Base-by-base conservation (phyloP, 306 rosid species). In the Malus sylvestris region DNA sequence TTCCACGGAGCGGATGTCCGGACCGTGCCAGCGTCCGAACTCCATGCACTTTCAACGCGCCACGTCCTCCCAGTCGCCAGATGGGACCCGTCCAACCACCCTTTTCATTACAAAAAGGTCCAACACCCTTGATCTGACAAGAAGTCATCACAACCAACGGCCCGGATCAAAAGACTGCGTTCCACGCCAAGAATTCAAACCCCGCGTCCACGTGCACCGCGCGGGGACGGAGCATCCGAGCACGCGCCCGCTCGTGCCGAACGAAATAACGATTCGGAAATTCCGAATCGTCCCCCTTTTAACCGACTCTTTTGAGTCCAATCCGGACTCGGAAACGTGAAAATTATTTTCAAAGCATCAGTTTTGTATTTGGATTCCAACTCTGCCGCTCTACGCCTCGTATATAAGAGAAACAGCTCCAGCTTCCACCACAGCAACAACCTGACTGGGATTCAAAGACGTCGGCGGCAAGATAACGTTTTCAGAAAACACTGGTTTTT, bases 241-340 rank as follows among this genome's bases (percentile, higher is more conserved):
- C 90, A 89, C 90, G 86, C 77, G 75, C 86, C 30, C 9, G 16
- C 93, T 53, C 88, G 88, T 80, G 89, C 78, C 88, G 82, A 29
- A 14, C 0, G 19, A 3, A 3, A 27, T 11, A 2, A 2, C 63
- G 16, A 8, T 2, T 3, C 4, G 13, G 5, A 58, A 10, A 10
- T n/a, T 25, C 1, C 27, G 1, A 14, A 62, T 13, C 19, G n/a
- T 63, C n/a, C 0, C 19, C 19, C 38, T 61, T 61, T 64, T 4
- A 16, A 15, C 42, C 1, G 44, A 23, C 44, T 64, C 42, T 15
- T 49, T 14, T 1, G 18, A 32, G 35, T 32, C 8, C 42, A 2
- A 64, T 30, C 4, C 68, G 44, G 22, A 30, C 68, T 30, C 3
- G 44, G 23, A 64, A 32, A 32, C 44, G 10, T 30, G 44, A 8